These are phyloP conservation scores for Leucogyrophana mollusca DNA, from an alignment of 768 basidiomycete species.

Conservation along the genomic window DNA sequence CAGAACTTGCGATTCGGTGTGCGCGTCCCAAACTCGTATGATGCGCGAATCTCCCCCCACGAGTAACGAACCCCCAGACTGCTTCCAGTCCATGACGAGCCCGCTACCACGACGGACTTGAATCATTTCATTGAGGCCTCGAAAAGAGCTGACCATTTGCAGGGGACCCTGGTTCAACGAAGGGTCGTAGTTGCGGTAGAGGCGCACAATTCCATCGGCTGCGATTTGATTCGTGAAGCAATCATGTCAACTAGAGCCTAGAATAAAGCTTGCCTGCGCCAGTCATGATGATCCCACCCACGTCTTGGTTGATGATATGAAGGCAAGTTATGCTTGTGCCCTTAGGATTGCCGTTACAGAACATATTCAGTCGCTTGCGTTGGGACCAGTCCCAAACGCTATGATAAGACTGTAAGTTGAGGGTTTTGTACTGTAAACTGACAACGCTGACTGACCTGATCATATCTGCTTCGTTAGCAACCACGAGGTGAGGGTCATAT, in stretches of 20 bases:
- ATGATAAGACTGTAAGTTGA: neutral
- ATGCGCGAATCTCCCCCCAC: constrained; percentile 88
- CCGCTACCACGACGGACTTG: constrained; percentile 78
- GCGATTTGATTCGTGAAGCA: no score
- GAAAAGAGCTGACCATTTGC: constrained; percentile 93
- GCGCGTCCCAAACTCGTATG: constrained; percentile 94
- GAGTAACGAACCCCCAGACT: constrained; percentile 79
- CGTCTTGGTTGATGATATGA: constrained; percentile 94
- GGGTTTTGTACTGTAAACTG: no score
- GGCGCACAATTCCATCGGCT: constrained; percentile 91
- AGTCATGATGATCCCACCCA: constrained; percentile 85
- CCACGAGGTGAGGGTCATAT: constrained; percentile 84
- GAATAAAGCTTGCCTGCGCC: constrained; percentile 83
- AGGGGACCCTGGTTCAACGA: constrained; percentile 67
- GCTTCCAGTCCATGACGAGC: constrained; percentile 91
- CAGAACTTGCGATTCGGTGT: constrained; percentile 75
- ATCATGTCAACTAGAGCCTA: neutral
- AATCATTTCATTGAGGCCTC: constrained; percentile 78
- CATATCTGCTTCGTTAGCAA: constrained; percentile 84
- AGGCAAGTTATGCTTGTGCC: constrained; percentile 85
- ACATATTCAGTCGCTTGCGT: constrained; percentile 72
- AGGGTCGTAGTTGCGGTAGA: constrained; percentile 91
- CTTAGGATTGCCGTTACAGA: constrained; percentile 84
- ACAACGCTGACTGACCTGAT: constrained; percentile 57
- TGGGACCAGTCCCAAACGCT: constrained; percentile 97